These are phyloP conservation scores for Sarocladium brachiariae DNA, from an alignment of 2,329 filamentous ascomycete species.

Conservation along the genomic window DNA sequence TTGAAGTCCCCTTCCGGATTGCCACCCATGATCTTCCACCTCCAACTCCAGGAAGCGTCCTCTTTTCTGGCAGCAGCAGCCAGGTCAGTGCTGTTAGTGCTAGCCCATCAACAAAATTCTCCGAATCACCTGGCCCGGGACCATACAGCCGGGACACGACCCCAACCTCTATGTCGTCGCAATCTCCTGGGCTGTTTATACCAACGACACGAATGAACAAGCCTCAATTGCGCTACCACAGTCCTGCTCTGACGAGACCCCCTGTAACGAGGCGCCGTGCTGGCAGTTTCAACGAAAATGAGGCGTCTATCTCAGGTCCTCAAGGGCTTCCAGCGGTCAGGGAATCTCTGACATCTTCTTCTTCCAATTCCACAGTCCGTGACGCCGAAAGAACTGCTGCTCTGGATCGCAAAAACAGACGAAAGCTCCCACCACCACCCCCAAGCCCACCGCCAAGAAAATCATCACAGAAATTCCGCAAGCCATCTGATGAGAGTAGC, in stretches of 20 bases:
- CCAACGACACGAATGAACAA: constrained; percentile 26
- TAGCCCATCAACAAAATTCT: constrained; percentile 70
- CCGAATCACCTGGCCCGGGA: constrained; percentile 62
- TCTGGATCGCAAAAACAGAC: constrained; percentile 35
- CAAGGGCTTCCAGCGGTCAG: constrained; percentile 58
- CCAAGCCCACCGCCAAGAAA: constrained; percentile 57
- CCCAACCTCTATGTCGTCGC: constrained; percentile 70
- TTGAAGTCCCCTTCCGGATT: constrained; percentile 48
- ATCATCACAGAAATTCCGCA: constrained; percentile 49
- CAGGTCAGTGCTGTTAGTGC: constrained; percentile 51
- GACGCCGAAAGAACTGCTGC: constrained; percentile 36
- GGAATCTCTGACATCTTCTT: constrained; percentile 66
- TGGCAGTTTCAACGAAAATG: constrained; percentile 47
- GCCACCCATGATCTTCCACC: constrained; percentile 61
- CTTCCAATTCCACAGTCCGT: constrained; percentile 62
- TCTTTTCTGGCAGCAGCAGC: constrained; percentile 53
- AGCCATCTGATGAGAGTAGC: constrained; percentile 11
- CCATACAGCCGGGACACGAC: constrained; percentile 72
- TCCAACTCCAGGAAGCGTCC: constrained; percentile 47
- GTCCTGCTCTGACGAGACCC: constrained; percentile 49
- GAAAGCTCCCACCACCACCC: constrained; percentile 39
- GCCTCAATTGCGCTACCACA: constrained; percentile 38
- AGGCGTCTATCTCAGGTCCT: constrained; percentile 38
- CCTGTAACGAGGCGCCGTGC: constrained; percentile 53
- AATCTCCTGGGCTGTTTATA: constrained; percentile 57